Base-by-base conservation (phyloP, 768 basidiomycete genomes). In the Filobasidium floriforme region DNA sequence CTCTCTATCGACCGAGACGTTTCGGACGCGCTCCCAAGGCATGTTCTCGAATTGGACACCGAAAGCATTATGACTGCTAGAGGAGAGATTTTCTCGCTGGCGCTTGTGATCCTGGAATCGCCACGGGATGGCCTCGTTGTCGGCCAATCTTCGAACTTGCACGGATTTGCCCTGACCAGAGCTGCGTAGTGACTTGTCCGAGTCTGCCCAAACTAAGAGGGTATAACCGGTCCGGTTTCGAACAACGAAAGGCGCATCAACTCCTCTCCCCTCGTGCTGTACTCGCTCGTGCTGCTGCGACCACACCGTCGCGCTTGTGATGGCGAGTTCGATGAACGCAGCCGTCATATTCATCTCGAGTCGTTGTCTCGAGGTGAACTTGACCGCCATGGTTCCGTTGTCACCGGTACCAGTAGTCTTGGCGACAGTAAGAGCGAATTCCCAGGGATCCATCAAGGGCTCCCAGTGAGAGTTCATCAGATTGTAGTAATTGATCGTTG, bases 401-500 rank as follows among this genome's bases (percentile, higher is more conserved):
- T 70, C 74, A 1, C 73, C 71, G 3, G 76, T 73, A 19, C 70
- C 69, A 15, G 75, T 67, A 4, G 66, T 66, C 6, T 74, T 69
- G 10, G 73, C 71, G 19, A 76, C 64, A 7, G 65, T 60, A 18
- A 61, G 37, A 22, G 59, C 65, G 41, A 66, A 88, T 19, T 86
- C 88, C 93, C 94, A 99, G 1, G 96, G 96, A 75, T 99, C 96
- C 68, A 94, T 90, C 62, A 99, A 71, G 37, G 96, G 94, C 79
- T 98, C 96, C 92, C 96, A 99, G 73, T 98, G 92, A 59, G 96
- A 98, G 75, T 96, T 97, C 26, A 88, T 87, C 60, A 98, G 79
- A 77, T 99, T 99, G 90, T 92, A 99, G 73, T 96, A 99, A 66
- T 87, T 91, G 76, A 96, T 88, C 60, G 87, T 86, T 1, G 86